Conservation (phyloP, 345 rosid species). For the Moricandia arvensis region DNA sequence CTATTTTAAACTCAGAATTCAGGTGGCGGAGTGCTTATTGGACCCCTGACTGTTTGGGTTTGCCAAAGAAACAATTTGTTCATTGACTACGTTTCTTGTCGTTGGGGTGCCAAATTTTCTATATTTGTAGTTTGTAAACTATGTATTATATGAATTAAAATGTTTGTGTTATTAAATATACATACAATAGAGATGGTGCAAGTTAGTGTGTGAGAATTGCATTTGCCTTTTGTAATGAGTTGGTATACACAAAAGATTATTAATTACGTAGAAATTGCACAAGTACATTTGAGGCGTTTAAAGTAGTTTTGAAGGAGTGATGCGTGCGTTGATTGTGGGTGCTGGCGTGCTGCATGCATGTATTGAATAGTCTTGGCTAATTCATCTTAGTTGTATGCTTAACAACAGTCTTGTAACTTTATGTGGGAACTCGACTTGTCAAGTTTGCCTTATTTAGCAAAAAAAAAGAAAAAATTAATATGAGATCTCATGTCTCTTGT, state of each 20-base stretch:
- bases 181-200: background rate
- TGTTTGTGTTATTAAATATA: background rate
- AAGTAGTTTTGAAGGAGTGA: background rate
- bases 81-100: background rate
- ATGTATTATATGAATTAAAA: background rate
- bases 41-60: background rate
- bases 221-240: background rate
- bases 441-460: no score
- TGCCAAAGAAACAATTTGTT: background rate
- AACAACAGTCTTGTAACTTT: background rate
- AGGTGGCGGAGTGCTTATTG: no score
- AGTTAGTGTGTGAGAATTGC: background rate
- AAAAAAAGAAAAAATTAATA: no score
- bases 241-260: background rate
- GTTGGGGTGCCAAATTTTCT: background rate
- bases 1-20: no score
- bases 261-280: background rate
- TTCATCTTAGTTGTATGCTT: background rate
- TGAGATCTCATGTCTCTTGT: no score
- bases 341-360: background rate
- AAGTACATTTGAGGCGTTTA: background rate
- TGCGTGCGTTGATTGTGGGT: background rate
- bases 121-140: background rate
- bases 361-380: background rate
- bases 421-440: background rate